phyloP scores from a whole-genome alignment of 495 filamentous ascomycete species.

The Trichodelitschia bisporula region DNA sequence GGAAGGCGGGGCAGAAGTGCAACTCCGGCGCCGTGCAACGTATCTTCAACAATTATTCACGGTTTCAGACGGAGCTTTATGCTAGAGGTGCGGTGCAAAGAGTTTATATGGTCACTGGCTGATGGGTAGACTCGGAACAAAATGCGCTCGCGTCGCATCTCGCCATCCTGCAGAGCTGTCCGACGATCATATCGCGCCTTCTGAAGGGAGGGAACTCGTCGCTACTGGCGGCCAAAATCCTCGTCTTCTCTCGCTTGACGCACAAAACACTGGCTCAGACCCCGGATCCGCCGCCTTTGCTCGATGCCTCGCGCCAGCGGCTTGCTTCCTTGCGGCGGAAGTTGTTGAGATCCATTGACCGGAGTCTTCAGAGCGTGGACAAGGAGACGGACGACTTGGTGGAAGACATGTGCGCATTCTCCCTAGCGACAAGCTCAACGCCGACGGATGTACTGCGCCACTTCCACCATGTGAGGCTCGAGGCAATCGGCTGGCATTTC shows the following conservation, averaged over 20 bases:
- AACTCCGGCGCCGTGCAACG: conserved; percentile 45
- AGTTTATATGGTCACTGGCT: conserved; percentile 19
- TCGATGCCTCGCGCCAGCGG: conserved; percentile 36
- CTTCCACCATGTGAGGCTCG: conserved; percentile 51
- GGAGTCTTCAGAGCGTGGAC: conserved; percentile 29
- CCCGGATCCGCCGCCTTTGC: conserved; percentile 22
- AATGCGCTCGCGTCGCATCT: conserved; percentile 35
- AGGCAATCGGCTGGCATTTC: conserved; percentile 22
- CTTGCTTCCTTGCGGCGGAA: conserved; percentile 32
- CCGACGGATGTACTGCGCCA: conserved; percentile 57
- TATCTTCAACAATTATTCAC: conserved; percentile 35
- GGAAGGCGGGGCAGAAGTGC: conserved; percentile 50
- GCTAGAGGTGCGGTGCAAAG: conserved; percentile 23
- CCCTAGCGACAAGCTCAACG: conserved; percentile 57
- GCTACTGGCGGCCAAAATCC: conserved; percentile 51
- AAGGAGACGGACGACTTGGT: conserved; percentile 30
- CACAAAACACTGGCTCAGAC: conserved; percentile 38
- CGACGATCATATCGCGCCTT: conserved; percentile 26
- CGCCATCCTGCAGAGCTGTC: conserved; percentile 33
- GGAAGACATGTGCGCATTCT: conserved; percentile 56
- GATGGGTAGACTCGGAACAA: conserved; percentile 22
- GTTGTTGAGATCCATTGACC: conserved; percentile 41
- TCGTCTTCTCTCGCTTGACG: conserved; percentile 49
- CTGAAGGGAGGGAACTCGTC: conserved; percentile 31
- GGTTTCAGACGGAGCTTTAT: conserved; percentile 21